These are phyloP conservation scores for Ceratocystis alfenasii DNA, from an alignment of 2,329 filamentous ascomycete species.

Conservation along the genomic window DNA sequence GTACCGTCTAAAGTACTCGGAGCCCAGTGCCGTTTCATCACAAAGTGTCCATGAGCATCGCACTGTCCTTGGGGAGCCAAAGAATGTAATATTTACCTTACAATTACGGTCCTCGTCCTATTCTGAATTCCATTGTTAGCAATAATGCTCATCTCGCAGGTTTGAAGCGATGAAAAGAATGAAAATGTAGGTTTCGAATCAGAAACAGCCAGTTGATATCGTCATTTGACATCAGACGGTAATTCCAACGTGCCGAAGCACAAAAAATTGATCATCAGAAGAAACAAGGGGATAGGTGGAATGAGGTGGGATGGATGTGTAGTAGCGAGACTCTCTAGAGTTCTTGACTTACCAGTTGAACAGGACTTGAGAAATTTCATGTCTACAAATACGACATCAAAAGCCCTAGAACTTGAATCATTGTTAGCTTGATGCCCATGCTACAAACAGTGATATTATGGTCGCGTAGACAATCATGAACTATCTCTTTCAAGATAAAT, in stretches of 20 bases:
- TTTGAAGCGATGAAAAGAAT: not conserved
- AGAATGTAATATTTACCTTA: slow-evolving; percentile 20
- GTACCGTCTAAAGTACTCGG: slow-evolving; percentile 46
- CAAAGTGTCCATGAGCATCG: slow-evolving; percentile 28
- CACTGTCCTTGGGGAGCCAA: slow-evolving; percentile 19
- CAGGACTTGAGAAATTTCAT: slow-evolving; percentile 12
- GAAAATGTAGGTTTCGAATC: slow-evolving; percentile 34
- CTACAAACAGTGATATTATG: not conserved
- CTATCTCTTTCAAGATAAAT: slow-evolving; percentile 33
- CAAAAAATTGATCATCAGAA: slow-evolving; percentile 47
- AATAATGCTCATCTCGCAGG: slow-evolving; percentile 14
- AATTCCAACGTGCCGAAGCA: slow-evolving; percentile 74
- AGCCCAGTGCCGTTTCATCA: slow-evolving; percentile 98
- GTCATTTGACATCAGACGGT: slow-evolving; percentile 76
- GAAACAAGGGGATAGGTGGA: slow-evolving; percentile 10
- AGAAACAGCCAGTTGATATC: slow-evolving; percentile 79
- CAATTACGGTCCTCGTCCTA: slow-evolving; percentile 13
- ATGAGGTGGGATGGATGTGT: not conserved
- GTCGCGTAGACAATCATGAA: slow-evolving; percentile 10
- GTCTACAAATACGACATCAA: slow-evolving; percentile 14
- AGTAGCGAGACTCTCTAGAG: not conserved
- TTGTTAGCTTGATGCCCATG: not conserved
- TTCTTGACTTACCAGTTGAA: slow-evolving; percentile 17
- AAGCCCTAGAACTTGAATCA: slow-evolving; percentile 16
- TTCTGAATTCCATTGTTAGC: slow-evolving; percentile 29